phyloP scores from a whole-genome alignment of 2,329 filamentous ascomycete species.

The Biscogniauxia mediterranea region DNA sequence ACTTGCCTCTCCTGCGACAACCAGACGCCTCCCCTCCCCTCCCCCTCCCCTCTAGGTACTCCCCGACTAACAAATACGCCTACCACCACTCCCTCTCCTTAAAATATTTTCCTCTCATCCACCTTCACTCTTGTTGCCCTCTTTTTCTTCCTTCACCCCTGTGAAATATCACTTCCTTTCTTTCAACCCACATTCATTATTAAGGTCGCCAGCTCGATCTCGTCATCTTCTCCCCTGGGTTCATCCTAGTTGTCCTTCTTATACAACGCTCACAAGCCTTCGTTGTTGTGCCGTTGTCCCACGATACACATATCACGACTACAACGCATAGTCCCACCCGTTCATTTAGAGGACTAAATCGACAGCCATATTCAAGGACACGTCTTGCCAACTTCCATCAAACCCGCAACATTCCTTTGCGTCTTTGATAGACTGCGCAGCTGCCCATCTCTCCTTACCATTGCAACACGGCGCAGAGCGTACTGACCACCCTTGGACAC shows the following conservation, averaged over 20 bases:
- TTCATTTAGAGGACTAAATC: conserved; percentile 16
- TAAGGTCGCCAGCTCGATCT: conserved; percentile 32
- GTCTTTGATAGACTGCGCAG: conserved; percentile 33
- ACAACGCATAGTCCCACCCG: conserved; percentile 11
- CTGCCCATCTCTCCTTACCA: conserved; percentile 12
- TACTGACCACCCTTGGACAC: conserved; percentile 19
- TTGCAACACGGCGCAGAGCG: conserved; percentile 25
- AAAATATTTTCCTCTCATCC: conserved; percentile 16
- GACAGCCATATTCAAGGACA: conserved; percentile 12
- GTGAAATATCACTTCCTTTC: conserved; percentile 18
- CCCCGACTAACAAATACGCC: too few species aligned
- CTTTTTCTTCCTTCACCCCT: conserved; percentile 14
- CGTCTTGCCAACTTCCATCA: conserved; percentile 18
- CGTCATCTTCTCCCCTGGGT: conserved; percentile 7
- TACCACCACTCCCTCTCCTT: conserved; percentile 8
- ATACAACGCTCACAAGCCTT: conserved; percentile 11
- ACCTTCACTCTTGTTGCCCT: conserved; percentile 11
- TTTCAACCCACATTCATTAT: conserved; percentile 29
- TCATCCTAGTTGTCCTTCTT: conserved; percentile 16
- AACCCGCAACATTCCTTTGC: conserved; percentile 27
- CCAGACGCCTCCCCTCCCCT: conserved; percentile 7
- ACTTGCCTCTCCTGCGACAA: background rate
- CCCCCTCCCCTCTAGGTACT: conserved; percentile 2
- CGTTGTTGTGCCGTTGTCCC: conserved; percentile 18
- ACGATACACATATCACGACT: conserved; percentile 21